phyloP scores from a whole-genome alignment of 2,329 filamentous ascomycete genomes.

The Talaromyces sp. region DNA sequence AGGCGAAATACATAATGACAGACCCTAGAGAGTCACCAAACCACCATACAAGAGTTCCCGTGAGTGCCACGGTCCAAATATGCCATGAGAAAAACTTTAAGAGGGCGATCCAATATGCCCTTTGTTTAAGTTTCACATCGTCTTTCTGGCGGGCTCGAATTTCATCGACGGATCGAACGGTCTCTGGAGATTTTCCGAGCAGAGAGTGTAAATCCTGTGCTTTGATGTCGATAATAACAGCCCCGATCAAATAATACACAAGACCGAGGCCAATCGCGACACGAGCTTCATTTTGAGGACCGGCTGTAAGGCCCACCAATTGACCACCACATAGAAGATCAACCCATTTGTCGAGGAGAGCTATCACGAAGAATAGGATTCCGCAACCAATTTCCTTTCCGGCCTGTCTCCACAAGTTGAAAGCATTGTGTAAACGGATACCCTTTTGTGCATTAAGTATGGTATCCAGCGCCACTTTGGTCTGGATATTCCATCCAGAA shows the following conservation, averaged over 20 bases:
- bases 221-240: slow-evolving; percentile 53
- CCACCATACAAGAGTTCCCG: slow-evolving; percentile 49
- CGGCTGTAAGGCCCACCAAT: slow-evolving; percentile 35
- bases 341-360: slow-evolving; percentile 54
- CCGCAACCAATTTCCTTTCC: slow-evolving; percentile 52
- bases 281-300: slow-evolving; percentile 34
- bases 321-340: slow-evolving; percentile 44
- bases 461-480: slow-evolving; percentile 51
- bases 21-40: slow-evolving; percentile 42
- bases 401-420: slow-evolving; percentile 56
- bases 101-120: slow-evolving; percentile 50
- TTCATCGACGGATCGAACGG: slow-evolving; percentile 38
- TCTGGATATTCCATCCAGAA: slow-evolving; percentile 56
- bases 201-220: slow-evolving; percentile 47
- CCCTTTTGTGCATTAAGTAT: slow-evolving; percentile 52
- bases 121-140: slow-evolving; percentile 43
- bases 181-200: slow-evolving; percentile 38
- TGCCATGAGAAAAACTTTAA: slow-evolving; percentile 48
- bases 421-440: slow-evolving; percentile 52
- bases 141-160: slow-evolving; percentile 43
- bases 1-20: slow-evolving; percentile 48
- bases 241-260: slow-evolving; percentile 55
- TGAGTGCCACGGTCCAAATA: slow-evolving; percentile 50
- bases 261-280: slow-evolving; percentile 53
- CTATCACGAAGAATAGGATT: slow-evolving; percentile 51